Base-by-base conservation (phyloP, 805 yeast genomes). In the Candida ipomoeae region DNA sequence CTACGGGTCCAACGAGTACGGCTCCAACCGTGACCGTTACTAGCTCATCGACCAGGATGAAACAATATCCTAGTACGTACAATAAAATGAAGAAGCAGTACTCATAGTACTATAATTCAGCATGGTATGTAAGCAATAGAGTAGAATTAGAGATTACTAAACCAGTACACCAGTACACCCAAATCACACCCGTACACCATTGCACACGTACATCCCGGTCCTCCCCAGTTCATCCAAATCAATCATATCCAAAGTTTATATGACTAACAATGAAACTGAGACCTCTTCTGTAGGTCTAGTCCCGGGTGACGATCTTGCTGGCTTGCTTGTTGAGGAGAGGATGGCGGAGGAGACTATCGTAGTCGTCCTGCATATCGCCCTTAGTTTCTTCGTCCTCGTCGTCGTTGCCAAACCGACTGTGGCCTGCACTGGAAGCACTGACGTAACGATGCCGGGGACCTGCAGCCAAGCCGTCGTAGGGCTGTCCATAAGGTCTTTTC, bases 281-380 rank as follows among this genome's bases (percentile, higher is more conserved):
- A 26, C 4, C 1, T 4, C 1, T 26, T 8, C 29, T 5, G 1
- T 8, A 8, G 11, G 2, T n/a, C 8, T 31, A 41, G 17, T 41
- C 45, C 14, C 45, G 37, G 2, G 29, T 21, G 6, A 43, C 32
- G 2, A 43, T 17, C 35, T 43, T 43, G 21, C 46, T 36, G 26
- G 74, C 74, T 43, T 57, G 63, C 49, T 66, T 70, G 53, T 73
- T 72, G 23, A 72, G 62, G 34, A 72, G 57, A 3, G 72, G 70
- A 8, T 57, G 51, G 46, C 58, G 63, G 26, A 61, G 35, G 3
- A 41, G 18, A 14, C 14, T 20, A 14, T 38, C 40, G 7, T 20
- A 38, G 17, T 38, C 40, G 10, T 20, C 40, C 40, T 38, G 40
- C 26, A 38, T 20, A 14, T 14, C 11, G 17, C 17, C 36, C 5